A percentile compares a stretch with the other conserved stretches of the same genome.
Conservation (phyloP, 2,329 filamentous ascomycete genomes). For the Colletotrichum endophyticum region DNA sequence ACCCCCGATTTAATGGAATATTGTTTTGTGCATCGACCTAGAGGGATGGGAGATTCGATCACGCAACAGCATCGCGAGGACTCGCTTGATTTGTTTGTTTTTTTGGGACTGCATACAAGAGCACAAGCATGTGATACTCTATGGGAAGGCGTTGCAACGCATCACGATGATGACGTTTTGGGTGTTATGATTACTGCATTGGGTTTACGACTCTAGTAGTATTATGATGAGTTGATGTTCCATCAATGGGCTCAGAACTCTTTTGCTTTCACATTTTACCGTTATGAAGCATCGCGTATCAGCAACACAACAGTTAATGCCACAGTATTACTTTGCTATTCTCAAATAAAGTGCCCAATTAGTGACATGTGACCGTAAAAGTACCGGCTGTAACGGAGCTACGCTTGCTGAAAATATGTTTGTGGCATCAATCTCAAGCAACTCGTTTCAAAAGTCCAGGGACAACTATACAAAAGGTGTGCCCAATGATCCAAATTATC, state of each 20-base stretch:
- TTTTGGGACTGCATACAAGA: not conserved
- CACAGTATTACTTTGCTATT: not conserved
- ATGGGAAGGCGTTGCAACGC: not conserved
- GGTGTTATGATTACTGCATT: not conserved
- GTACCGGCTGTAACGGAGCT: rapidly evolving
- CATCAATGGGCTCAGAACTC: not conserved
- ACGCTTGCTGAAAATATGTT: rapidly evolving
- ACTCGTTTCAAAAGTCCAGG: not conserved
- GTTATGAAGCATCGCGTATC: not conserved
- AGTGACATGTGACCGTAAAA: not conserved
- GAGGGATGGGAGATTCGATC: not conserved
- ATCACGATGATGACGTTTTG: not conserved
- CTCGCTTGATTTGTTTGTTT: not conserved
- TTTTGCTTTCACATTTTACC: not conserved
- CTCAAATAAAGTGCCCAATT: not conserved
- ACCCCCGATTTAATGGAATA: not conserved
- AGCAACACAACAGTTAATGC: not conserved
- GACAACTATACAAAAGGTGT: rapidly evolving
- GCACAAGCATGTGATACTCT: not conserved
- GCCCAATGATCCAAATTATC: rapidly evolving
- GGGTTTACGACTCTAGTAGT: not conserved
- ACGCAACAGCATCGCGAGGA: not conserved
- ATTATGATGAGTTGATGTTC: not conserved
- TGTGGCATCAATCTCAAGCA: not conserved
- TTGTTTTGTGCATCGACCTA: not conserved